phyloP scores from a whole-genome alignment of 495 filamentous ascomycete genomes.

The Hypoxylon subgilvum region DNA sequence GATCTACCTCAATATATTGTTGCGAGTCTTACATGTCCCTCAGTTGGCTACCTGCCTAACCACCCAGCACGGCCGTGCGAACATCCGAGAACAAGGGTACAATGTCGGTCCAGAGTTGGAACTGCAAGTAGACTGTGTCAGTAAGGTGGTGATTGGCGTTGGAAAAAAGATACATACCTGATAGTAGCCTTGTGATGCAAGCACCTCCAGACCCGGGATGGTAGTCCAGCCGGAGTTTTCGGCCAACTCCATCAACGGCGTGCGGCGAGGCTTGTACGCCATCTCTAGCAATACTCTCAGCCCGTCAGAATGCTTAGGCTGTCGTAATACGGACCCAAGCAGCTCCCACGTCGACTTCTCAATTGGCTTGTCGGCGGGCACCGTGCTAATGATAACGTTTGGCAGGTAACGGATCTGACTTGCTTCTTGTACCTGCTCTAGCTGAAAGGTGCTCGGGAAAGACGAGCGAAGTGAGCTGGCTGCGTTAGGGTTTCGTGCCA shows the following conservation, averaged over 20 bases:
- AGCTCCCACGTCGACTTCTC: slow-evolving; percentile 72
- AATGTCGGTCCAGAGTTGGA: slow-evolving; percentile 80
- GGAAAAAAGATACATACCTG: slow-evolving; percentile 52
- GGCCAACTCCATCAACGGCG: slow-evolving; percentile 84
- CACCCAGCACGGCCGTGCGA: slow-evolving; percentile 56
- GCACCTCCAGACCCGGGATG: slow-evolving; percentile 85
- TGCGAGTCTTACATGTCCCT: not conserved
- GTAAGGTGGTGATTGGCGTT: slow-evolving; percentile 1
- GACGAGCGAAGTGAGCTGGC: slow-evolving; percentile 68
- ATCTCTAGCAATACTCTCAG: slow-evolving; percentile 82
- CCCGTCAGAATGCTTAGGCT: slow-evolving; percentile 49
- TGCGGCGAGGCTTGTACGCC: slow-evolving; percentile 90
- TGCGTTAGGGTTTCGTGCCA: slow-evolving; percentile 76
- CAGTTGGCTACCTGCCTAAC: slow-evolving; percentile 10
- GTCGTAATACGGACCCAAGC: slow-evolving; percentile 67
- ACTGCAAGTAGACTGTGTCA: slow-evolving; percentile 51
- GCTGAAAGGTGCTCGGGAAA: slow-evolving; percentile 78
- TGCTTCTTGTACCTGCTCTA: slow-evolving; percentile 63
- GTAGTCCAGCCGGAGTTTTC: slow-evolving; percentile 81
- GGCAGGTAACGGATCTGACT: slow-evolving; percentile 63
- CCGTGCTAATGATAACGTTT: slow-evolving; percentile 80
- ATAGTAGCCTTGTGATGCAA: slow-evolving; percentile 87
- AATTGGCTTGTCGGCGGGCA: slow-evolving; percentile 87
- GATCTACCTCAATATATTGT: slow-evolving; percentile 1
- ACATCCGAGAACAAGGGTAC: slow-evolving; percentile 70